Evolutionary conservation across 495 filamentous ascomycete genomes (phyloP), one percentile per base, ranked within the genome.

Genomic region (Penicillium paxilli): DNA sequence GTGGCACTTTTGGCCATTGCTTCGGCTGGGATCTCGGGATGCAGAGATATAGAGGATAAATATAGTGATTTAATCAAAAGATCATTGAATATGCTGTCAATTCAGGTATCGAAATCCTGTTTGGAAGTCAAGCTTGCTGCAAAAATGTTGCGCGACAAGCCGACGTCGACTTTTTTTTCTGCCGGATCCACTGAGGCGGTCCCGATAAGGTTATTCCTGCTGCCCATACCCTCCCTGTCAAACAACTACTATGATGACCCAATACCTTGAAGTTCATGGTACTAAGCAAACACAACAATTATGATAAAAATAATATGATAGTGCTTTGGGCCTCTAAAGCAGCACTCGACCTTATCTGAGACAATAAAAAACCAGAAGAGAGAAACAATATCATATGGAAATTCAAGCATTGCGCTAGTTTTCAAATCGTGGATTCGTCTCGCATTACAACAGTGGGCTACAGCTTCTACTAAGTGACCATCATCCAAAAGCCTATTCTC

Each of bases 1-100:
- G 20, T 5, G 21, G 40, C 50, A 37, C 41, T 37, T 49, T 59
- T 64, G 30, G 52, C 64, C 64, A 67, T 67, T 14, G 16, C 51
- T 48, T 51, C 26, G 23, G 44, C n/a, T 22, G 30, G 2, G 4
- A 12, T 10, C n/a, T 2, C 40, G 9, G 6, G 9, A 10, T 8
- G 8, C 40, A 22, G 40, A 8, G 1, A 8, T 42, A 23, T 42
- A 12, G n/a, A 4, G 17, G 12, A 7, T 42, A 11, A 20, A 12
- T 9, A 23, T 9, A 3, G 9, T 42, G 9, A n/a, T n/a, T n/a
- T n/a, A n/a, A n/a, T n/a, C n/a, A n/a, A n/a, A n/a, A n/a, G n/a
- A n/a, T n/a, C n/a, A n/a, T n/a, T 22, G 8, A 12, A 42, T 42
- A 11, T 14, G 16, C n/a, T 38, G n/a, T 6, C 35, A 38, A 38